These are phyloP conservation scores for Paramecium tetraurelia DNA, from an alignment of 73 alveolate genomes.

Conservation along the genomic window DNA sequence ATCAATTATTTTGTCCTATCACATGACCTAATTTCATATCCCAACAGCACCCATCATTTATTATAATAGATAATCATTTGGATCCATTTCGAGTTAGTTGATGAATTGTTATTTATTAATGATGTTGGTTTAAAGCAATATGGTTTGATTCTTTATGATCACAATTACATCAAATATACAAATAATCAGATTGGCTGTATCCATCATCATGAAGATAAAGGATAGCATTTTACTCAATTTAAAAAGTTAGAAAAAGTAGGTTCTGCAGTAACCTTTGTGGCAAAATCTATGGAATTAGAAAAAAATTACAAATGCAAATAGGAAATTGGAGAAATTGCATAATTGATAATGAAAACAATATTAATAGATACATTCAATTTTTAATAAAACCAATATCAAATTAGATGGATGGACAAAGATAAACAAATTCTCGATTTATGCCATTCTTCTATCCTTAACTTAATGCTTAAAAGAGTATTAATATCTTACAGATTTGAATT, in stretches of 20 bases:
- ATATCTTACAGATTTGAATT: neutral
- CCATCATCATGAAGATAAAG: neutral
- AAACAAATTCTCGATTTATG: neutral
- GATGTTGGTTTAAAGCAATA: neutral
- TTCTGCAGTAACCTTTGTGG: neutral
- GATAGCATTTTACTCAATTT: neutral
- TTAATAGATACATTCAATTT: slow-evolving; percentile 28
- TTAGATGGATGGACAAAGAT: slow-evolving; percentile 13
- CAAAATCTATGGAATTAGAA: neutral
- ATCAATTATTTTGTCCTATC: neutral
- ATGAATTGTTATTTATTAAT: neutral
- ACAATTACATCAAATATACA: neutral
- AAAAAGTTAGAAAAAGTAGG: neutral
- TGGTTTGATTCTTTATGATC: neutral
- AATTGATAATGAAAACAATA: slow-evolving; percentile 22
- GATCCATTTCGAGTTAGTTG: neutral
- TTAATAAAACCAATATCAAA: neutral
- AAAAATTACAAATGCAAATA: neutral
- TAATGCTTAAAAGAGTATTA: neutral
- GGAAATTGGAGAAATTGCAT: neutral
- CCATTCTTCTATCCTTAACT: neutral
- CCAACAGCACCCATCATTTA: neutral
- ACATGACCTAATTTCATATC: neutral
- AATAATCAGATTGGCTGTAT: neutral
- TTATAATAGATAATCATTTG: neutral